phyloP scores from a whole-genome alignment of 768 basidiomycete species.

The Psilocybe tampanensis region DNA sequence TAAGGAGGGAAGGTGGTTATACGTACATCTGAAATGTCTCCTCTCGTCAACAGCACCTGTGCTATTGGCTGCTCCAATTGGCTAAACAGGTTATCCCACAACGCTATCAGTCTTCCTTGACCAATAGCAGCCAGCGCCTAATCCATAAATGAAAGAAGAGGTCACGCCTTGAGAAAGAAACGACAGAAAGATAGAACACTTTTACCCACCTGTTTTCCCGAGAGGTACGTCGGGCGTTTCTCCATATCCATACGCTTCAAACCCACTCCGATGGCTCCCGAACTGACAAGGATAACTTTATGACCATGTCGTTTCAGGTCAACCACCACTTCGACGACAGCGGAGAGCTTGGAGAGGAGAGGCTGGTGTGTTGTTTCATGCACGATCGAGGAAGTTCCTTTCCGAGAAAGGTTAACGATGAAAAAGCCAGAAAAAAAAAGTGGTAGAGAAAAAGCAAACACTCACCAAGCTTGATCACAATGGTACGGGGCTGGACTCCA shows the following conservation, averaged over 20 bases:
- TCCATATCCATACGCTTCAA: conserved; percentile 88
- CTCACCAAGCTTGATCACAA: conserved; percentile 86
- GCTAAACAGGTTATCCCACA: conserved; percentile 97
- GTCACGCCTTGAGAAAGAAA: no score
- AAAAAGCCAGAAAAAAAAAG: not conserved
- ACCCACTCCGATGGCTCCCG: conserved; percentile 97
- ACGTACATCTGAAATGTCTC: conserved; percentile 94
- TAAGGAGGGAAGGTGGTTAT: not conserved
- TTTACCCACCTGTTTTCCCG: conserved; percentile 82
- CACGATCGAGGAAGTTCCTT: conserved; percentile 96
- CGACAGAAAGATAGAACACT: not conserved
- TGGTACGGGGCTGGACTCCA: conserved; percentile 48
- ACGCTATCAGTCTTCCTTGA: conserved; percentile 92
- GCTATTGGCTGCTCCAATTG: conserved; percentile 95
- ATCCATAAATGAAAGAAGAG: not conserved
- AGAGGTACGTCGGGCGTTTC: conserved; percentile 78
- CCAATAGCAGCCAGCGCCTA: conserved; percentile 97
- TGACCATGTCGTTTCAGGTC: conserved; percentile 80
- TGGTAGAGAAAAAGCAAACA: not conserved
- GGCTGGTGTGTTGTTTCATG: conserved; percentile 94
- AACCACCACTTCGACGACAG: conserved; percentile 89
- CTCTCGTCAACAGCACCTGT: conserved; percentile 90
- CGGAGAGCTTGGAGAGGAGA: conserved; percentile 86
- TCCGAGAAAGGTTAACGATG: conserved; percentile 9
- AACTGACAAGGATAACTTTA: conserved; percentile 93